phyloP scores from a whole-genome alignment of 73 alveolate genomes.

The Symbiodinium natans region DNA sequence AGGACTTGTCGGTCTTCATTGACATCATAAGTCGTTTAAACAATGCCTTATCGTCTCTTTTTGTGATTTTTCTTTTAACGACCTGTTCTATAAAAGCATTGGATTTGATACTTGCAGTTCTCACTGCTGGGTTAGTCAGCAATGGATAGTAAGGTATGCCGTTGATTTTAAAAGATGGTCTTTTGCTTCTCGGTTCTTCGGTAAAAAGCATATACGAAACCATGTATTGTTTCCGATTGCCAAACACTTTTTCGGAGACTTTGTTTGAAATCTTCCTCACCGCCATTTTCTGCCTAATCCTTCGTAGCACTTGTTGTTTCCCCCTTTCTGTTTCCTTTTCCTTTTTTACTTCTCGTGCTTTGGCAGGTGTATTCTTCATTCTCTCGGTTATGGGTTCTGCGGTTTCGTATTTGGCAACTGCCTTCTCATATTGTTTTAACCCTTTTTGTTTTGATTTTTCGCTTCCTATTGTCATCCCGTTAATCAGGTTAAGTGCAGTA shows the following conservation, averaged over 20 bases:
- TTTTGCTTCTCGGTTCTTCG: background rate
- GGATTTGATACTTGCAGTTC: conserved; percentile 9
- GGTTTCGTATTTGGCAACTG: conserved; percentile 35
- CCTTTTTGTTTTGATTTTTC: conserved; percentile 11
- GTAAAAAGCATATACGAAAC: conserved; percentile 27
- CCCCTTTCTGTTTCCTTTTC: conserved; percentile 6
- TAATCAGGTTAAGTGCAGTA: conserved; percentile 25
- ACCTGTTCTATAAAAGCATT: background rate
- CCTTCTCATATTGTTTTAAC: conserved; percentile 8
- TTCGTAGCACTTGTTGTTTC: background rate
- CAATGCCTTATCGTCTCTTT: background rate
- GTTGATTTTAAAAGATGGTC: background rate
- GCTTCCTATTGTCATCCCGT: background rate
- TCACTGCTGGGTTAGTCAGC: background rate
- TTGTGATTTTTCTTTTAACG: conserved; percentile 6
- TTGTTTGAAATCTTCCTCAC: conserved; percentile 12
- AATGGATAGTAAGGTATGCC: background rate
- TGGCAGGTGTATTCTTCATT: background rate
- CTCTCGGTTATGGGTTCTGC: background rate
- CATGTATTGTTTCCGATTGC: background rate
- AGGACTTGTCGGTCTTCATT: conserved; percentile 17
- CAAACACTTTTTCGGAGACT: conserved; percentile 5
- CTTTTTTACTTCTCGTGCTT: background rate
- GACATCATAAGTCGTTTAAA: background rate
- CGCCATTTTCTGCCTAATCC: conserved; percentile 16